Base-by-base conservation (phyloP, 2,329 filamentous ascomycete genomes). In the Ascocoryne sarcoides region DNA sequence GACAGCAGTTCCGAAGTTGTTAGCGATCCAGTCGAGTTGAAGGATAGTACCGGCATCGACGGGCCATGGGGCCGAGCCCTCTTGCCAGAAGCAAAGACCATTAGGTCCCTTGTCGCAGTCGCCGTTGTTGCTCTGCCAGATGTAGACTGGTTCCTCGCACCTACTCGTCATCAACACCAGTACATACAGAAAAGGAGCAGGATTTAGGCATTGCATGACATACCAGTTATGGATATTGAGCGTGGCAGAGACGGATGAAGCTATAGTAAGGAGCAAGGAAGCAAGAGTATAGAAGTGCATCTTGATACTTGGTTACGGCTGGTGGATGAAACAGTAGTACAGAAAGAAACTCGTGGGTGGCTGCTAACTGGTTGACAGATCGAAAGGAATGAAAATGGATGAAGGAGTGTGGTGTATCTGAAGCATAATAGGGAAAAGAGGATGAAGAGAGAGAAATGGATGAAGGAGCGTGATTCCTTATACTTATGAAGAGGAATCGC, bases 101-200 rank as follows among this genome's bases (percentile, higher is more conserved):
- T 42, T 29, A 2, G 35, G 36, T 10, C 39, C 39, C 9, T 18
- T 31, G 32, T 45, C 36, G 18, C 39, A 42, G 10, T 19, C 39
- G 17, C 35, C 36, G 12, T 39, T 42, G 29, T 42, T 32, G 20
- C 36, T 36, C 23, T 42, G 21, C 15, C 17, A 38, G 36, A 38
- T 16, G 34, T 23, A 36, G 34, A 36, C 19, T 23, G 10, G 10
- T 10, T 23, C 18, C 18, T 9, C 14, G 20, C 34, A 36, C 34
- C 20, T 36, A 15, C 4, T n/a, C 4, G 18, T 21, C 12, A 14
- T 21, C 12, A 14, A 26, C 5, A 9, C 14, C 4, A 36, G 8
- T 14, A 28, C 15, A 4, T 36, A 10, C 5, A n/a, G 16, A 9
- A 4, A n/a, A 23, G 12, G 34, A 17, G 10, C 9, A 17, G 15